Evolutionary conservation across 371 early-diverging fungal genomes (phyloP).

Genomic region (Sporodiniella umbellata): DNA sequence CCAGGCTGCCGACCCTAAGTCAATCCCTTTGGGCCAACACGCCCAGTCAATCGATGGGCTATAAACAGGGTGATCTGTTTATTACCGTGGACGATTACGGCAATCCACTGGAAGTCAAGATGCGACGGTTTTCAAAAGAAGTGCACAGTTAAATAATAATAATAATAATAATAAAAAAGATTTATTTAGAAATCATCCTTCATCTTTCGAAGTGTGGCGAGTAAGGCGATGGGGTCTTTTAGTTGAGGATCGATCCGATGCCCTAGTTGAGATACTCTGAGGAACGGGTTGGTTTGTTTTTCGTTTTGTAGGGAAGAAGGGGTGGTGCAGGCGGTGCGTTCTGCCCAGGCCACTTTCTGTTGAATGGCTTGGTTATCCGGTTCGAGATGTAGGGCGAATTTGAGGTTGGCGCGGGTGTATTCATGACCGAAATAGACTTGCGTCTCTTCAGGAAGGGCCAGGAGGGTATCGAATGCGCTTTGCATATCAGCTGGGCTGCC

Average conservation of each 20-base stretch:
- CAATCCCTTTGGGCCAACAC: not conserved
- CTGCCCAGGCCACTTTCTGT: slow-evolving; percentile 57
- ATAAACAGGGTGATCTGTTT: slow-evolving; percentile 42
- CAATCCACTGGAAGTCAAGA: slow-evolving; percentile 42
- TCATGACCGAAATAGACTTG: slow-evolving; percentile 92
- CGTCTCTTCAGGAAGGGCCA: slow-evolving; percentile 79
- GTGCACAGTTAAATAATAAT: not conserved
- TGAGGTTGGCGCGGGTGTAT: slow-evolving; percentile 75
- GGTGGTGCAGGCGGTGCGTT: slow-evolving; percentile 54
- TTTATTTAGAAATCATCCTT: slow-evolving; percentile 34
- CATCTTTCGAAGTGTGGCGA: slow-evolving; percentile 38
- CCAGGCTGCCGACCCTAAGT: no score
- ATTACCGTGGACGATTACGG: slow-evolving; percentile 44
- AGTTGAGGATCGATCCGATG: slow-evolving; percentile 7
- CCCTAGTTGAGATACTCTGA: slow-evolving; percentile 54
- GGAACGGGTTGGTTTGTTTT: slow-evolving; percentile 79
- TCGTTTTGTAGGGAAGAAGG: slow-evolving; percentile 87
- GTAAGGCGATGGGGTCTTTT: slow-evolving; percentile 21
- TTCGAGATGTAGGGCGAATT: slow-evolving; percentile 39
- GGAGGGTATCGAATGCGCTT: slow-evolving; percentile 59
- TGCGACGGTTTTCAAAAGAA: slow-evolving; percentile 27
- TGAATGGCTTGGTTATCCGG: slow-evolving; percentile 36
- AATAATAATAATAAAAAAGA: slow-evolving; percentile 5
- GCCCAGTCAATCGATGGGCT: slow-evolving; percentile 22
- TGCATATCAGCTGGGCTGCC: slow-evolving; percentile 86